Percentiles rank a stretch among this genome's conserved stretches.
Conservation (phyloP, 225 moss, liverwort and hornwort genomes). For the Marchantia paleacea region DNA sequence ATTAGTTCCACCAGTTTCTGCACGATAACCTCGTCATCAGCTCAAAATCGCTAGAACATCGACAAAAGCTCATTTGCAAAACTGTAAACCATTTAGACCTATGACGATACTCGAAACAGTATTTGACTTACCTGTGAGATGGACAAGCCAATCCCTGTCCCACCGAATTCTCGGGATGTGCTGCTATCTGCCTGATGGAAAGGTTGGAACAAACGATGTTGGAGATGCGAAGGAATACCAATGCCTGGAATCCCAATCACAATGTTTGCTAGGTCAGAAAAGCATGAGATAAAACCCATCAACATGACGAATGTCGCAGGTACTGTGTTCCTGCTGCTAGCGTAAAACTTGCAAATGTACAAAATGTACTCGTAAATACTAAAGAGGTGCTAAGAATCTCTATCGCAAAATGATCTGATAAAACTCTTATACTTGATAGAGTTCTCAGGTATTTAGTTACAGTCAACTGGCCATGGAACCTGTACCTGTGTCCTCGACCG, state of each 20-base stretch:
- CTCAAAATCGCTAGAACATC: background rate
- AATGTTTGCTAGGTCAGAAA: background rate
- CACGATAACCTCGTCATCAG: background rate
- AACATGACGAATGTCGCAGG: background rate
- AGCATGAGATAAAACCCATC: background rate
- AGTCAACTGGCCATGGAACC: background rate
- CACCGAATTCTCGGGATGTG: constrained; percentile 62
- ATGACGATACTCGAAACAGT: background rate
- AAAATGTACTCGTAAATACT: too few relatives aligned
- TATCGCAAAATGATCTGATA: too few relatives aligned
- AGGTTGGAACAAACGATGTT: constrained; percentile 64
- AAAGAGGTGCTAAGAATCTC: too few relatives aligned
- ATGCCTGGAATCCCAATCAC: constrained; percentile 39
- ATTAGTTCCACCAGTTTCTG: constrained; percentile 69
- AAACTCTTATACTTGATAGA: too few relatives aligned
- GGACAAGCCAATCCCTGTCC: constrained; percentile 77
- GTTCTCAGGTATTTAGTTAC: too few relatives aligned
- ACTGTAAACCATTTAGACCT: background rate
- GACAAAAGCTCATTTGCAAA: background rate
- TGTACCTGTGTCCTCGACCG: constrained; percentile 69
- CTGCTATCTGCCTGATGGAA: constrained; percentile 68
- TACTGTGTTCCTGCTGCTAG: too few relatives aligned
- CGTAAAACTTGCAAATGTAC: too few relatives aligned
- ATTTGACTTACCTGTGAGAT: constrained; percentile 55
- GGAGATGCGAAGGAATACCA: constrained; percentile 57